These are phyloP conservation scores for Pseudogymnoascus sp. DNA, from an alignment of 2,329 filamentous ascomycete species.

Conservation along the genomic window DNA sequence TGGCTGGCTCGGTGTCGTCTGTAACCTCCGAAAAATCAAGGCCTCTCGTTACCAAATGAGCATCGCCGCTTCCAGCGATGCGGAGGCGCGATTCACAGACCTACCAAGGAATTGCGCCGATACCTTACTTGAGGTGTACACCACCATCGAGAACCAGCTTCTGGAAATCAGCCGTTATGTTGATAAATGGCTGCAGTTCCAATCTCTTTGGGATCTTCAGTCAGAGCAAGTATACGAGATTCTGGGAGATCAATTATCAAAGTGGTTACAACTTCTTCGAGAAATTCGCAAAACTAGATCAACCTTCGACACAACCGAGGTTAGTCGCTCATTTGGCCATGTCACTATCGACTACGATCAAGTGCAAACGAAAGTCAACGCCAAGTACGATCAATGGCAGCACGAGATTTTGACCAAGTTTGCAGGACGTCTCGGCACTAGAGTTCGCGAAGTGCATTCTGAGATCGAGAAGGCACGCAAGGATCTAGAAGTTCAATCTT, in stretches of 20 bases:
- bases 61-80: conserved; percentile 57
- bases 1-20: conserved; percentile 86
- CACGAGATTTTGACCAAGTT: conserved; percentile 95
- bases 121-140: conserved; percentile 71
- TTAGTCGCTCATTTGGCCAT: conserved; percentile 86
- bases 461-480: conserved; percentile 86
- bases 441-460: conserved; percentile 85
- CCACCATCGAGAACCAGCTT: conserved; percentile 74
- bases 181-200: conserved; percentile 97
- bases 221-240: conserved; percentile 91
- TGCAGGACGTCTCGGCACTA: conserved; percentile 74
- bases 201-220: conserved; percentile 96
- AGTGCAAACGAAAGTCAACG: conserved; percentile 96
- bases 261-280: conserved; percentile 92
- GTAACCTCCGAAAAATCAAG: conserved; percentile 88
- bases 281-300: conserved; percentile 92
- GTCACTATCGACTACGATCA: conserved; percentile 97
- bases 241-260: conserved; percentile 80
- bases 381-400: conserved; percentile 99
- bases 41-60: conserved; percentile 91
- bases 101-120: conserved; percentile 77
- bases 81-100: conserved; percentile 69
- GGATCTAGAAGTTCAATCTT: conserved; percentile 82
- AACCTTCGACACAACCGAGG: conserved; percentile 95
- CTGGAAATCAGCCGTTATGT: conserved; percentile 76